These are phyloP conservation scores for Fraxinus floribunda DNA, from an alignment of 305 asterid species.

Conservation along the genomic window DNA sequence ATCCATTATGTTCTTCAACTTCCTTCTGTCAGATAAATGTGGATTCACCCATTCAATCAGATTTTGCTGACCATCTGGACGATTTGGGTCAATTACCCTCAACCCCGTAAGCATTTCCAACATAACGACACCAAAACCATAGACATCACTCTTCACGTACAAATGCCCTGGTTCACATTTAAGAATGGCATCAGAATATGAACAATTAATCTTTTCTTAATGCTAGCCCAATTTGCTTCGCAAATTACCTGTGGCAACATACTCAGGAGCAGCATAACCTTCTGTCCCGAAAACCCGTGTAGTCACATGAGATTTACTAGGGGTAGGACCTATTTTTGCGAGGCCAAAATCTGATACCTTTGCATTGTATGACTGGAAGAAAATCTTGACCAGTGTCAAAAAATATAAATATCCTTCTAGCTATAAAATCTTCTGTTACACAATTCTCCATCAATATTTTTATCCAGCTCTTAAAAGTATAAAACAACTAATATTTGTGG, in stretches of 20 bases:
- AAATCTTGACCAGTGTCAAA: background rate
- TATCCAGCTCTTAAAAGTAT: background rate
- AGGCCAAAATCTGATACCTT: conserved; percentile 64
- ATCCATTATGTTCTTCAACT: conserved; percentile 62
- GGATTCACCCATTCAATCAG: conserved; percentile 74
- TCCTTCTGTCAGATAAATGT: conserved; percentile 49
- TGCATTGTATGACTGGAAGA: conserved; percentile 47
- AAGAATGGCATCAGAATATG: background rate
- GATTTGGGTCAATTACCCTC: conserved; percentile 51
- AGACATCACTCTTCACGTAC: conserved; percentile 58
- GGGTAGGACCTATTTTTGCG: conserved; percentile 55
- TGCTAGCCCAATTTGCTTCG: background rate
- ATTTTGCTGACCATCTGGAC: conserved; percentile 51
- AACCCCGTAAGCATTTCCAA: conserved; percentile 55
- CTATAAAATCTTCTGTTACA: background rate
- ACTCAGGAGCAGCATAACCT: conserved; percentile 61
- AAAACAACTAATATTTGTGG: background rate
- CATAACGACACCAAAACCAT: conserved; percentile 55
- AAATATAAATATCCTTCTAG: background rate
- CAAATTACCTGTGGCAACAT: conserved; percentile 51
- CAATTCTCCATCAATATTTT: background rate
- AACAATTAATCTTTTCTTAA: background rate
- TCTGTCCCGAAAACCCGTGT: conserved; percentile 55
- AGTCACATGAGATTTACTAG: conserved; percentile 48
- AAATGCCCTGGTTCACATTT: conserved; percentile 39